Evolutionary conservation across 2,329 filamentous ascomycete genomes (phyloP).

Genomic region (Aureobasidium melanogenum): DNA sequence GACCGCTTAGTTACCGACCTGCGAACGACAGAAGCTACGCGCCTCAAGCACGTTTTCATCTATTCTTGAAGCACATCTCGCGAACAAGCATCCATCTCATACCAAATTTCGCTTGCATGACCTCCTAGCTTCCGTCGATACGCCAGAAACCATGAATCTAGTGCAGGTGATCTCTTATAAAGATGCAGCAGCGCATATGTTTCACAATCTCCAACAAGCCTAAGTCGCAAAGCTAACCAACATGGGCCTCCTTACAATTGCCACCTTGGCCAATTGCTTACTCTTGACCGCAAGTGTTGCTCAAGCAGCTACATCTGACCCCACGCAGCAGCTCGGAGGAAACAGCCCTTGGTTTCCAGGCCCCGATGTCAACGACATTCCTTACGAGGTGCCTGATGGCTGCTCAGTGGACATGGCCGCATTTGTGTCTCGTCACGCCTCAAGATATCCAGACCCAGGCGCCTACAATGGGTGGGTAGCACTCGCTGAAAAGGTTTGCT

Average conservation of each 20-base stretch:
- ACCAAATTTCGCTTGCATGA: not conserved
- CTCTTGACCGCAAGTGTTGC: not conserved
- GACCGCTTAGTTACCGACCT: not conserved
- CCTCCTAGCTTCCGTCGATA: not conserved
- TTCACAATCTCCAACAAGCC: not conserved
- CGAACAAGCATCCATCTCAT: not conserved
- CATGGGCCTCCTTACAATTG: not conserved
- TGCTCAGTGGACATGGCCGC: conserved; percentile 54
- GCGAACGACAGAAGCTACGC: not conserved
- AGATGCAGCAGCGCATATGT: not conserved
- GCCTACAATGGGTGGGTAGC: conserved; percentile 49
- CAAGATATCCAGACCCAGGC: conserved; percentile 52
- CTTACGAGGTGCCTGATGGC: conserved; percentile 43
- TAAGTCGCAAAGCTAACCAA: not conserved
- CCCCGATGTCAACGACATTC: conserved; percentile 32
- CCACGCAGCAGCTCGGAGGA: conserved; percentile 27
- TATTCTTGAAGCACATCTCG: not conserved
- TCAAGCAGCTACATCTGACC: not conserved
- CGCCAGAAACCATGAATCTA: not conserved
- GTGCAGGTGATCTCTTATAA: not conserved
- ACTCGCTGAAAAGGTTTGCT: conserved; percentile 20
- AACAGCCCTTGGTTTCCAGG: conserved; percentile 30
- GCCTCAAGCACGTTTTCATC: not conserved
- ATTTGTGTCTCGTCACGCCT: conserved; percentile 53
- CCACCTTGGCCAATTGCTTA: not conserved